A percentile compares a stretch with the other conserved stretches of the same genome.
phyloP scores from a whole-genome alignment of 2,329 filamentous ascomycete genomes.

The Cytospora leucostoma region DNA sequence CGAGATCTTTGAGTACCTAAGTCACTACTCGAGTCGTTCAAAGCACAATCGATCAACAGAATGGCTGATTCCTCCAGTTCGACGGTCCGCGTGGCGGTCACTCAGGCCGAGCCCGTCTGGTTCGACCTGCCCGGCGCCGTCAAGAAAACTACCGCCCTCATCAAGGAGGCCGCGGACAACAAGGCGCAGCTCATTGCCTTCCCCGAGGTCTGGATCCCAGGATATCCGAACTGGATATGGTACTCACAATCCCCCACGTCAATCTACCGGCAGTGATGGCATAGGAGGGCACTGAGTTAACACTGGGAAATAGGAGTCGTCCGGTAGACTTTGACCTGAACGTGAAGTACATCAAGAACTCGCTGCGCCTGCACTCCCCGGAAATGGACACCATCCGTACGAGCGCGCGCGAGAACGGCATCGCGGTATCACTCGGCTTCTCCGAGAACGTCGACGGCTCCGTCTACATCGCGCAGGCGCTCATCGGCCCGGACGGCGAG shows the following conservation, averaged over 20 bases:
- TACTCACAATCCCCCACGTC: slow-evolving; percentile 38
- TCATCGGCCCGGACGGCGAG: slow-evolving; percentile 45
- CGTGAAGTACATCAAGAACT: slow-evolving; percentile 43
- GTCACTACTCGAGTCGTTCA: not conserved
- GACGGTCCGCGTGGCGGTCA: slow-evolving; percentile 45
- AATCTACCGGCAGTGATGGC: slow-evolving; percentile 34
- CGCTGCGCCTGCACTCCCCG: slow-evolving; percentile 43
- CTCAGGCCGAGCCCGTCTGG: slow-evolving; percentile 62
- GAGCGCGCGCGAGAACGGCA: slow-evolving; percentile 44
- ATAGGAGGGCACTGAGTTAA: slow-evolving; percentile 39
- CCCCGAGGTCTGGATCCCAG: slow-evolving; percentile 56
- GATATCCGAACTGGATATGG: slow-evolving; percentile 50
- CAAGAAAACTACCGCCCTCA: slow-evolving; percentile 58
- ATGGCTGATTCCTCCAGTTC: slow-evolving; percentile 6
- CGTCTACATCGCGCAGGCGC: slow-evolving; percentile 49
- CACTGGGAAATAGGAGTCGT: slow-evolving; percentile 13
- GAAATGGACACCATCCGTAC: slow-evolving; percentile 47
- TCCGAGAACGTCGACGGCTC: slow-evolving; percentile 48
- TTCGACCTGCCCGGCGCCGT: slow-evolving; percentile 57
- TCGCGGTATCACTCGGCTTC: slow-evolving; percentile 52
- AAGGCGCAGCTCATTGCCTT: slow-evolving; percentile 58
- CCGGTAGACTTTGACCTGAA: slow-evolving; percentile 34
- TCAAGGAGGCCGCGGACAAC: slow-evolving; percentile 54
- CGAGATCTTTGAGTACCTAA: not conserved
- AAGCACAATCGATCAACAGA: not conserved